Base-by-base conservation (phyloP, 257 asterid genomes). In the Phtheirospermum japonicum region DNA sequence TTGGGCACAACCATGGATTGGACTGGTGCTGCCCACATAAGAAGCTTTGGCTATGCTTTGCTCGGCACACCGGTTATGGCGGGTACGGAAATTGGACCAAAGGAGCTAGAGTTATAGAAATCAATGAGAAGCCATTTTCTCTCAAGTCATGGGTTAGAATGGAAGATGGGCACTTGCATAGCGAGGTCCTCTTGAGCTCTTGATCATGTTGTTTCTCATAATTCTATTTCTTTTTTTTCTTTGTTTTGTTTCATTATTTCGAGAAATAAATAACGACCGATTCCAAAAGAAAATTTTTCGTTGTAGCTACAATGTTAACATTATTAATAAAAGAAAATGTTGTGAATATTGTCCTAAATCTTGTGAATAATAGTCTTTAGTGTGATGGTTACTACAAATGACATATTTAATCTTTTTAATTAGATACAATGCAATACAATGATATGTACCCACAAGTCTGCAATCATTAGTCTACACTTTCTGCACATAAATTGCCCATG, bases 11-110 rank as follows among this genome's bases (percentile, higher is more conserved):
- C 82, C 96, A 89, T 69, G 97, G 97, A 57, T 60, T 92, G 74
- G 99, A 92, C 67, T 92, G 99, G 99, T 92, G 97, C 71, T 92
- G 97, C 72, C 97, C 99, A 3, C 57, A 80, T 49, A 79, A 77
- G 84, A 68, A 77, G 61, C 67, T 89, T 12, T 89, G 97, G 97
- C 73, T 92, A 60, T 92, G 99, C 80, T 92, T 78, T 65, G 97
- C 95, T 49, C 77, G 95, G 26, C 99, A 89, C 63, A 83, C 84
- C n/a, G 97, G 99, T n/a, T 92, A 89, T 49, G 98, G 98, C 8
- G 97, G 98, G 31, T 92, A 89, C 32, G 97, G 96, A 48, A 79
- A 72, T 50, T 92, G 98, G 98, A 31, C 82, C 0, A 84, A 90
- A 66, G 97, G 98, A 40, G 79, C 89, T 23, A 64, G 95, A 42